These are phyloP conservation scores for Cicer pinnatifidum DNA, from an alignment of 306 rosid species.

Conservation along the genomic window DNA sequence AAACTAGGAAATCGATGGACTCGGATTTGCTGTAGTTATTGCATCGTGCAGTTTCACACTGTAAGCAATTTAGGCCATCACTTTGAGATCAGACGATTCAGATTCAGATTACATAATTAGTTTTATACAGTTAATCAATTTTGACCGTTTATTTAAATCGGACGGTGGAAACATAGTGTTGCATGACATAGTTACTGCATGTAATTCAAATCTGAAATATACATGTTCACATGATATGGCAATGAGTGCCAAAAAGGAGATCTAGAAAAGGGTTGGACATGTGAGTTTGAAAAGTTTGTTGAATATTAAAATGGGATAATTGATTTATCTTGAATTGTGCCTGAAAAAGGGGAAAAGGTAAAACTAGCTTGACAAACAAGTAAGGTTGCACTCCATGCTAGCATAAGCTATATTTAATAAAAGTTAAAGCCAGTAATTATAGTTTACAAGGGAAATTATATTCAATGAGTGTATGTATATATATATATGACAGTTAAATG, in stretches of 20 bases:
- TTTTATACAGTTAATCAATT: too few species aligned
- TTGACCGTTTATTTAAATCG: too few species aligned
- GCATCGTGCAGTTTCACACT: too few species aligned
- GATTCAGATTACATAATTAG: too few species aligned
- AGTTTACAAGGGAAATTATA: not conserved
- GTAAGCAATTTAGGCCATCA: too few species aligned
- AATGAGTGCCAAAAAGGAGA: constrained; percentile 36
- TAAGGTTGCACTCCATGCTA: not conserved
- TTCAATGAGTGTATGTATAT: not conserved
- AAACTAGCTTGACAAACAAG: constrained; percentile 30
- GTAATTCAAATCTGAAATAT: not conserved
- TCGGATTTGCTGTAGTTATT: too few species aligned
- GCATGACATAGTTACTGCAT: too few species aligned
- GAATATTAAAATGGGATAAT: constrained; percentile 7
- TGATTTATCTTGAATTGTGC: not conserved
- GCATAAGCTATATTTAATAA: too few species aligned
- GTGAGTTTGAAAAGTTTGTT: constrained; percentile 33
- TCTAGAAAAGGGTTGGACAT: constrained; percentile 38
- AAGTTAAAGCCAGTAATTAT: too few species aligned
- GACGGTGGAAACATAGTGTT: too few species aligned
- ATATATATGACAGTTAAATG: not conserved
- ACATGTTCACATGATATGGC: constrained; percentile 46
- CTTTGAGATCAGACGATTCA: too few species aligned
- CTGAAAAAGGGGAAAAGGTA: not conserved
- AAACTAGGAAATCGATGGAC: not conserved